Conservation (phyloP, 1,139 yeast genomes). For the Hansenula sp. region DNA sequence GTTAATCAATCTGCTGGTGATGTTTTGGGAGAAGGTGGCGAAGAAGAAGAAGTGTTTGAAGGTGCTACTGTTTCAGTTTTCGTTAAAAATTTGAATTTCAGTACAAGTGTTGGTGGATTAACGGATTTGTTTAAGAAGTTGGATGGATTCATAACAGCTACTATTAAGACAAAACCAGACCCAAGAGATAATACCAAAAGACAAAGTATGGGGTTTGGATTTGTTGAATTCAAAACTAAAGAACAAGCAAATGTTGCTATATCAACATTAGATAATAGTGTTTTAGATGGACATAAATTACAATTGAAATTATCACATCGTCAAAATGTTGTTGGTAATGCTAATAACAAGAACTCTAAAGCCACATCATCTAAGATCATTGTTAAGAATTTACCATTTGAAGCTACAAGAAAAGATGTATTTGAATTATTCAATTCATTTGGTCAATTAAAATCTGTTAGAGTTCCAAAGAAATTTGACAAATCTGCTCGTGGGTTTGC, state of each 20-base stretch:
- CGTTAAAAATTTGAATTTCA: conserved; percentile 86
- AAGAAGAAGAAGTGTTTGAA: conserved; percentile 40
- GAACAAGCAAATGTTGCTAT: conserved; percentile 80
- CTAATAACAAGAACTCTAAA: conserved; percentile 23
- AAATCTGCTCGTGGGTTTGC: conserved; percentile 97
- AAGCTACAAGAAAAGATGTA: conserved; percentile 88
- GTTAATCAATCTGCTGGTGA: conserved; percentile 41
- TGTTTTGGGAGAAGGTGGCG: conserved; percentile 36
- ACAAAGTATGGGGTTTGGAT: conserved; percentile 96
- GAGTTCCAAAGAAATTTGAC: conserved; percentile 96
- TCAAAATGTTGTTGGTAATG: conserved; percentile 34
- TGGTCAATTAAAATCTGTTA: conserved; percentile 90
- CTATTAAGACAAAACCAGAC: conserved; percentile 86
- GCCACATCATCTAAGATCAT: conserved; percentile 67
- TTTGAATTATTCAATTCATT: conserved; percentile 88
- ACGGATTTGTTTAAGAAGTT: conserved; percentile 61
- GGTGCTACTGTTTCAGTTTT: conserved; percentile 85
- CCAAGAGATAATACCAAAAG: conserved; percentile 62
- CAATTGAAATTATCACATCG: conserved; percentile 88
- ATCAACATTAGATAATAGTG: conserved; percentile 67
- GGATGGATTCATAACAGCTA: conserved; percentile 79
- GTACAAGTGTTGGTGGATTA: conserved; percentile 62
- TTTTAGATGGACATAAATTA: conserved; percentile 84
- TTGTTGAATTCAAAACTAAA: conserved; percentile 79
- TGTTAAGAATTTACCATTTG: conserved; percentile 96